Evolutionary conservation across 2,329 filamentous ascomycete genomes (phyloP).

Genomic region (Colletotrichum melonis): DNA sequence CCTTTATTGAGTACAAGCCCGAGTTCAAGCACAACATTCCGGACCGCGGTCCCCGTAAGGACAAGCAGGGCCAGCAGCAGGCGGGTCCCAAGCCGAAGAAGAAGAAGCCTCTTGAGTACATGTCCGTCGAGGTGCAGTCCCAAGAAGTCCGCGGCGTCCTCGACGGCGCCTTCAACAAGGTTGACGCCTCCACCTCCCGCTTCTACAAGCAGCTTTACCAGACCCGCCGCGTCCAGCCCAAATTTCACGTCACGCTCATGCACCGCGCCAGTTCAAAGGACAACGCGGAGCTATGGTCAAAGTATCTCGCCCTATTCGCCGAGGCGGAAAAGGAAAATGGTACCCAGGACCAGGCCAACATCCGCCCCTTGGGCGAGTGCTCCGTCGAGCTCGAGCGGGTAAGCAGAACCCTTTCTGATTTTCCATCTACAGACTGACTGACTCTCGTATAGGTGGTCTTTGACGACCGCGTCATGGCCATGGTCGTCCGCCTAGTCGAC

Average conservation of each 20-base stretch:
- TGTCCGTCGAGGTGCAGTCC: slow-evolving; percentile 60
- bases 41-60: slow-evolving; percentile 59
- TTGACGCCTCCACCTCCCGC: slow-evolving; percentile 57
- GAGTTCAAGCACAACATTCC: slow-evolving; percentile 81
- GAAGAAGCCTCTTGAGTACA: slow-evolving; percentile 66
- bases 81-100: slow-evolving; percentile 48
- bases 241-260: slow-evolving; percentile 95
- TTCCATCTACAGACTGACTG: too few relatives aligned
- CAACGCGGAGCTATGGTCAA: slow-evolving; percentile 79
- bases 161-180: slow-evolving; percentile 73
- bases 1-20: slow-evolving; percentile 82
- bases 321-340: slow-evolving; percentile 48
- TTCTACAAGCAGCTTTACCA: slow-evolving; percentile 83
- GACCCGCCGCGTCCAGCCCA: slow-evolving; percentile 79
- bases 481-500: slow-evolving; percentile 81
- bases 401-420: slow-evolving; percentile 37
- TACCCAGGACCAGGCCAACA: slow-evolving; percentile 44
- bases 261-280: slow-evolving; percentile 75
- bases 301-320: slow-evolving; percentile 72
- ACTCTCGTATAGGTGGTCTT: slow-evolving; percentile 72
- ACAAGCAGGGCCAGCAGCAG: slow-evolving; percentile 19
- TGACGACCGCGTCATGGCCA: slow-evolving; percentile 89
- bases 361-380: slow-evolving; percentile 68
- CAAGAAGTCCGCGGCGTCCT: slow-evolving; percentile 65
- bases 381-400: slow-evolving; percentile 72